A percentile compares a stretch with the other conserved stretches of the same genome.
These are phyloP conservation scores for Gymnopus androsaceus DNA, from an alignment of 1,284 basidiomycete genomes.

Conservation along the genomic window DNA sequence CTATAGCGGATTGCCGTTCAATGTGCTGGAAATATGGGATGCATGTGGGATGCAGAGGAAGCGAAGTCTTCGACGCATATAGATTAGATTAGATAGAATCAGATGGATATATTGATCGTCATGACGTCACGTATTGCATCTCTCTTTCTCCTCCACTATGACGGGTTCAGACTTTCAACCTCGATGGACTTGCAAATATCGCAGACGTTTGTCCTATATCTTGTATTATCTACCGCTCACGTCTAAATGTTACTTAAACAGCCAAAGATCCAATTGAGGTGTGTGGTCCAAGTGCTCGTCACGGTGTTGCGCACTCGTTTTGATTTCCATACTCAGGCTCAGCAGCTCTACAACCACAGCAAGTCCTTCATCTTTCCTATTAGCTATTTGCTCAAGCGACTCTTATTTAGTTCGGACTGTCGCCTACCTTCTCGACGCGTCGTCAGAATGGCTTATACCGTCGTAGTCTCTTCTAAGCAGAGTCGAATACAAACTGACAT, in stretches of 20 bases:
- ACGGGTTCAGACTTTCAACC: slow-evolving; percentile 14
- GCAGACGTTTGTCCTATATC: slow-evolving; percentile 7
- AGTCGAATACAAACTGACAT: too few relatives aligned
- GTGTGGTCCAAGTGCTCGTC: not conserved
- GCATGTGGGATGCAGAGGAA: too few relatives aligned
- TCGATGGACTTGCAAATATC: slow-evolving; percentile 20
- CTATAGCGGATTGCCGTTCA: too few relatives aligned
- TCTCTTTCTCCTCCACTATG: not conserved
- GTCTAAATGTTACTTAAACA: not conserved
- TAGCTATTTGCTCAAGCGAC: not conserved
- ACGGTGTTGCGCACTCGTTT: not conserved
- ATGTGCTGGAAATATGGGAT: too few relatives aligned
- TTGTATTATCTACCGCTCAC: not conserved
- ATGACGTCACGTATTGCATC: not conserved
- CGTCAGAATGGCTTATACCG: slow-evolving; percentile 21
- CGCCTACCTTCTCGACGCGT: slow-evolving; percentile 17
- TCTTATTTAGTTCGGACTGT: slow-evolving; percentile 15
- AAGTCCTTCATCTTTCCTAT: not conserved
- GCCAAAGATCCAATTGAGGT: slow-evolving; percentile 18
- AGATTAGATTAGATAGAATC: too few relatives aligned
- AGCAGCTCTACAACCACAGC: slow-evolving; percentile 20
- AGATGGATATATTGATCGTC: not conserved
- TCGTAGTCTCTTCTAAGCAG: too few relatives aligned
- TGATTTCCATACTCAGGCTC: slow-evolving; percentile 11
- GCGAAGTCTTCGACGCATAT: too few relatives aligned